These are phyloP conservation scores for Endotrypanum monterogeii DNA, from an alignment of 208 protist species.

Conservation along the genomic window DNA sequence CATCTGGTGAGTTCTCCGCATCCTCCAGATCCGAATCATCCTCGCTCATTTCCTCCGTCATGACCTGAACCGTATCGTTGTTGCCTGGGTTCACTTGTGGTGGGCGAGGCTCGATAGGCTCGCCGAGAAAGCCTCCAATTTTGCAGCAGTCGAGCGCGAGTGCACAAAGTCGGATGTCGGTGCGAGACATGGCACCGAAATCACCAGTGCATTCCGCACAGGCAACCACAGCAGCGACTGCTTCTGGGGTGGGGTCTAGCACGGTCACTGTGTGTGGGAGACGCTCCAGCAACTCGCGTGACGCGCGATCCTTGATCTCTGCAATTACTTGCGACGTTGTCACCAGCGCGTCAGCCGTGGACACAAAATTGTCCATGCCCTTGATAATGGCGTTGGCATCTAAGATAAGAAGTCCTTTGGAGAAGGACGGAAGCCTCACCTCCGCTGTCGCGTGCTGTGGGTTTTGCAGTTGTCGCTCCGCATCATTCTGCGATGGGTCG, in stretches of 20 bases:
- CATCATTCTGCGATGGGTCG: constrained; percentile 24
- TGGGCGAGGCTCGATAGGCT: constrained; percentile 60
- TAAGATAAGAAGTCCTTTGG: constrained; percentile 77
- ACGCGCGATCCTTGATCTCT: constrained; percentile 77
- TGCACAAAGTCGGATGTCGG: constrained; percentile 90
- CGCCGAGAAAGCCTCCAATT: constrained; percentile 34
- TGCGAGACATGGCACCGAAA: constrained; percentile 84
- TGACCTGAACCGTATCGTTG: constrained; percentile 33
- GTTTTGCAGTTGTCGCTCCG: constrained; percentile 36
- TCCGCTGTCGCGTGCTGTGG: constrained; percentile 30
- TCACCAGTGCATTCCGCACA: constrained; percentile 91
- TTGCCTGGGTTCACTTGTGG: constrained; percentile 60
- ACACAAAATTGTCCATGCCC: constrained; percentile 69
- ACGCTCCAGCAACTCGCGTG: constrained; percentile 68
- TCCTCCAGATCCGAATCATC: constrained; percentile 12
- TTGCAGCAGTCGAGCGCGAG: constrained; percentile 84
- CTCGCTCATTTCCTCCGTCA: constrained; percentile 40
- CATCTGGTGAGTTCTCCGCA: constrained; percentile 35
- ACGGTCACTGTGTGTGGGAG: constrained; percentile 71
- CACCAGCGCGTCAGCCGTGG: constrained; percentile 73
- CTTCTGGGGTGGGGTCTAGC: constrained; percentile 66
- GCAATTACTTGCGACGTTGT: constrained; percentile 86
- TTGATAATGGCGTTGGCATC: constrained; percentile 92
- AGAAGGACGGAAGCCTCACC: constrained; percentile 54
- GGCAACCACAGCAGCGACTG: constrained; percentile 57